Base-by-base conservation (phyloP, 2,329 filamentous ascomycete genomes). In the Dichotomopilus funicola region DNA sequence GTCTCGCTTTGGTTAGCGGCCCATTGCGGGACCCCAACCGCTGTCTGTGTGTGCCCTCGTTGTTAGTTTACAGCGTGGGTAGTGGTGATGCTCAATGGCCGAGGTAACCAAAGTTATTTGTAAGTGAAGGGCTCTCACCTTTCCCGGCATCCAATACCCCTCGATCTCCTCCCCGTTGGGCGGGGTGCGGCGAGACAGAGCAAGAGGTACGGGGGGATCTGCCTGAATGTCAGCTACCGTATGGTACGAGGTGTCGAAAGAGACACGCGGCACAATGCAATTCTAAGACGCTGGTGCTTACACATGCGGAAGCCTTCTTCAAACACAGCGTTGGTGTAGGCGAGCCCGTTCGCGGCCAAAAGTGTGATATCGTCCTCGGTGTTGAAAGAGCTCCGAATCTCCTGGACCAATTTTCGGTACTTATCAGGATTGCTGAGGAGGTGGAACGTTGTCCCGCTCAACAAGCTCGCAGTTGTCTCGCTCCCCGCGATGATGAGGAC, bases 281-380 rank as follows among this genome's bases (percentile, higher is more conserved):
- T 13, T 11, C 12, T 37, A 10, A 48, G n/a, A 19, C 12, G 34
- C 13, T 11, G n/a, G 12, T 37, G n/a, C 53, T 51, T 56, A 59
- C 56, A 75, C 53, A 74, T 63, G 10, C 74, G 68, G 37, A 76
- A 57, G 2, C 65, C 64, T 62, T 77, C 74, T 7, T 74, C 64
- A 9, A 75, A 62, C 44, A 65, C 67, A 5, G 73, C 73, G 11
- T 66, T 59, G 51, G 74, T 63, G 51, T 75, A 77, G 34, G 60
- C 49, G 0, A 74, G 61, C 12, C 60, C 57, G 45, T 58, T 56
- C 3, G 68, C 63, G 3, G 61, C 59, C 6, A 59, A 58, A 40
- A 74, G 55, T 4, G 60, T 69, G 43, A 78, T 77, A 1, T 76
- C 70, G 0, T 68, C 62, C 13, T 72, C 68, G 0, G 37, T 60